These are phyloP conservation scores for Boletus subparvulus DNA, from an alignment of 768 basidiomycete species.

Conservation along the genomic window DNA sequence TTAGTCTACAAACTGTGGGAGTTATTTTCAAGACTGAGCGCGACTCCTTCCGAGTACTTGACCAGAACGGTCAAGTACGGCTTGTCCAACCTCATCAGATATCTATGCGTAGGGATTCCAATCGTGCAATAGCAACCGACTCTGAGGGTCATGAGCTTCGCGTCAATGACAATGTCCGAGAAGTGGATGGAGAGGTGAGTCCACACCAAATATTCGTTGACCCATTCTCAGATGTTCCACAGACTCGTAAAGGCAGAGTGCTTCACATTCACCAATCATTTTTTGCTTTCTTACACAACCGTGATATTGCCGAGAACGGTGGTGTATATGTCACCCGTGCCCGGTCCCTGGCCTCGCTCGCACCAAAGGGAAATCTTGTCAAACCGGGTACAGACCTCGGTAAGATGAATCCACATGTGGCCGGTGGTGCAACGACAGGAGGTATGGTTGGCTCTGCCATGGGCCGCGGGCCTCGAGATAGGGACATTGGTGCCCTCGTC, in stretches of 20 bases:
- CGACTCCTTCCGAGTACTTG: constrained; percentile 92
- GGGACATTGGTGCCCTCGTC: constrained; percentile 78
- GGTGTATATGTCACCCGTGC: constrained; percentile 94
- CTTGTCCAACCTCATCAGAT: constrained; percentile 93
- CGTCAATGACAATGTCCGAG: constrained; percentile 89
- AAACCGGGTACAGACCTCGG: constrained; percentile 74
- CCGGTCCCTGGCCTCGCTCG: constrained; percentile 76
- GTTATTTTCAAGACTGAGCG: constrained; percentile 98
- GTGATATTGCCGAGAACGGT: constrained; percentile 85
- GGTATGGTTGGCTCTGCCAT: constrained; percentile 84
- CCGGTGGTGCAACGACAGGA: constrained; percentile 53
- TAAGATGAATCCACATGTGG: constrained; percentile 85
- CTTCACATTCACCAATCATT: constrained; percentile 93
- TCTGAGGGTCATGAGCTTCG: constrained; percentile 84
- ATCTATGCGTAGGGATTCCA: constrained; percentile 82
- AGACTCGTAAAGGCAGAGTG: constrained; percentile 86
- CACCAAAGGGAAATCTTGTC: constrained; percentile 77
- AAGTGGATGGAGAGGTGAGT: constrained; percentile 82
- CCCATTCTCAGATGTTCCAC: not conserved
- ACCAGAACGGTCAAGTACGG: constrained; percentile 89
- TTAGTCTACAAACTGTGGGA: constrained; percentile 87
- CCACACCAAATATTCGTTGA: not conserved
- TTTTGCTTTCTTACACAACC: constrained; percentile 92
- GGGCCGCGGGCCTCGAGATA: constrained; percentile 77
- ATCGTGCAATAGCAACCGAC: constrained; percentile 84